Percentiles rank a stretch among this genome's conserved stretches.
Evolutionary conservation across 192 early-diverging fungal genomes (phyloP).

Genomic region (Coemansia sp.): DNA sequence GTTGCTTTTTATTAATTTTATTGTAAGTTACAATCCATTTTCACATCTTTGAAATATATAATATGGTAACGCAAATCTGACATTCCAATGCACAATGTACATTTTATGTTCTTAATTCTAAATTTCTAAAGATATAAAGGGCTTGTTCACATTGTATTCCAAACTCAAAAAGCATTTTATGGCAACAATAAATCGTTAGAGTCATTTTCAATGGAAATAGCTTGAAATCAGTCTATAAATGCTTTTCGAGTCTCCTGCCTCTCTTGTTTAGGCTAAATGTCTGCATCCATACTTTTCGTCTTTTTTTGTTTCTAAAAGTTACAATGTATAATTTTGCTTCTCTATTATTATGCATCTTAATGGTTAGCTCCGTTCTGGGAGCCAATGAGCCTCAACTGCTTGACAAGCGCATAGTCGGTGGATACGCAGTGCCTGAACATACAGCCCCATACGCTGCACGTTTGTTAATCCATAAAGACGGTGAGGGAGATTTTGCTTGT

Average conservation of each 20-base stretch:
- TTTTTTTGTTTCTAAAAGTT: not conserved
- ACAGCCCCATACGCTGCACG: slow-evolving; percentile 10
- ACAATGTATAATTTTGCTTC: not conserved
- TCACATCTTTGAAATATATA: not conserved
- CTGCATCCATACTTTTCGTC: not conserved
- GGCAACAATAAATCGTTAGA: too few species aligned
- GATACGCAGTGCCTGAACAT: not conserved
- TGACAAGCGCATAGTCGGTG: slow-evolving; percentile 22
- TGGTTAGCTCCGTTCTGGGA: not conserved
- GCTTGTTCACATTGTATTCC: too few species aligned
- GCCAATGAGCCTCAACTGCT: not conserved
- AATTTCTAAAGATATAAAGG: too few species aligned
- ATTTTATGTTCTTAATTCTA: too few species aligned
- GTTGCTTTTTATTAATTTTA: not conserved
- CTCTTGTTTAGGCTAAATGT: not conserved
- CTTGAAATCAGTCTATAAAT: too few species aligned
- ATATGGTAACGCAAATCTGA: too few species aligned
- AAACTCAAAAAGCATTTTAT: too few species aligned
- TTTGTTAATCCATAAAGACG: not conserved
- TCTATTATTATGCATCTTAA: not conserved
- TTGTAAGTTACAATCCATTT: not conserved
- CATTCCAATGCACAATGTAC: too few species aligned
- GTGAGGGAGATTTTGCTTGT: not conserved
- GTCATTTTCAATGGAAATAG: too few species aligned
- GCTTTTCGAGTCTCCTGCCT: too few species aligned